Evolutionary conservation across 306 rosid genomes (phyloP), one percentile per base, ranked within the genome.

Genomic region (Delonix regia): DNA sequence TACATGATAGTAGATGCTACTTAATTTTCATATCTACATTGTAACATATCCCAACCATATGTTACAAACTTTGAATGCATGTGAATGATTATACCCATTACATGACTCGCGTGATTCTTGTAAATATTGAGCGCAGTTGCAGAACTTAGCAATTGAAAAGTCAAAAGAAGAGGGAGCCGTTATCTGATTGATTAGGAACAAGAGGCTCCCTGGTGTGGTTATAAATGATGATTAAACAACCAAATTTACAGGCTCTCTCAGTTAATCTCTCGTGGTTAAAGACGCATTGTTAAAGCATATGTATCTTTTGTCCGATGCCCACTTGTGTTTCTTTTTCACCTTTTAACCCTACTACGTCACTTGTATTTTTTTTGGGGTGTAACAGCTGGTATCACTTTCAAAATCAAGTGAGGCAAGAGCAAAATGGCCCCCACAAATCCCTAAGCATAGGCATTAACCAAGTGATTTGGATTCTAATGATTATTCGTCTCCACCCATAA

Each of bases 161-260:
- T 3, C 19, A 48, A 16, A 16, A 48, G 5, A 3, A 16, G 27
- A 34, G 11, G 36, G 70, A 64, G 49, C 49, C 28, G 49, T 38
- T 36, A 10, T n/a, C 18, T 19, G 69, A 63, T 18, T 63, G 45
- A 36, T 9, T 10, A 9, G 60, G 57, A 14, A 68, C 56, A 6
- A 51, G 22, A 64, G 47, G 69, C 69, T 63, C 69, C 42, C 36
- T 30, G 68, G 68, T 7, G 55, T 68, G 45, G 14, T 11, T 71
- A 9, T 57, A 16, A 13, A 77, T 68, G 39, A 69, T 47, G 39
- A 69, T 53, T 77, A 16, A 82, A 75, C 49, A 30, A 63, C 55
- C 21, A 75, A 75, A 74, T 24, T 59, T 75, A 33, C 19, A 83
- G 90, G 90, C 90, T 81, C 85, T 81, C 57, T 45, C 64, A 25